Percentiles rank a stretch among this genome's conserved stretches.
These are phyloP conservation scores for Papiliotrema terrestris DNA, from an alignment of 1,284 basidiomycete genomes.

Conservation along the genomic window DNA sequence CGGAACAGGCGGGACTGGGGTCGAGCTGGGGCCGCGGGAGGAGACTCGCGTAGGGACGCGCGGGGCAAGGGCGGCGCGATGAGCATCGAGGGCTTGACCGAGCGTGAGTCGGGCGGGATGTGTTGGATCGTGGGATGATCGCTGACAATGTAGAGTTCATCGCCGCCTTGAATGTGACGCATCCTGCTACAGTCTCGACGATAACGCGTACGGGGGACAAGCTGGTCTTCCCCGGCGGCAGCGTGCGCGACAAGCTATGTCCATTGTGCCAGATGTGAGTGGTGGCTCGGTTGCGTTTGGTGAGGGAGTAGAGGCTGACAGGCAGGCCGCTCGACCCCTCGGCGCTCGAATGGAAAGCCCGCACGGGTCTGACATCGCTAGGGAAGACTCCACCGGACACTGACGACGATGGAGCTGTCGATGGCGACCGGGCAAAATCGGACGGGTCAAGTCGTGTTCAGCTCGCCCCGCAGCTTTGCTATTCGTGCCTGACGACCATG, in stretches of 20 bases:
- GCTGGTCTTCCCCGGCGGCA: constrained; percentile 65
- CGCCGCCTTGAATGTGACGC: constrained; percentile 70
- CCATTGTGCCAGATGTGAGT: constrained; percentile 69
- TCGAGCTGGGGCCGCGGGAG: constrained; percentile 50
- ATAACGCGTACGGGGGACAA: constrained; percentile 81
- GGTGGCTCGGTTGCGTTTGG: background rate
- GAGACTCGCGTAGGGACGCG: constrained; percentile 44
- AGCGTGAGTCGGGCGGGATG: constrained; percentile 54
- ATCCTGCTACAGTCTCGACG: constrained; percentile 83
- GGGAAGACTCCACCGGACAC: constrained; percentile 23
- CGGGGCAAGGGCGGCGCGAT: constrained; percentile 51
- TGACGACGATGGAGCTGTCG: too few relatives aligned
- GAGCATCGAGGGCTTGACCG: constrained; percentile 65
- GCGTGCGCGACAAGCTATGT: constrained; percentile 52
- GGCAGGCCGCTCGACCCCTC: constrained; percentile 64
- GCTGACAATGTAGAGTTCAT: constrained; percentile 64
- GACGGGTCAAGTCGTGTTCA: background rate
- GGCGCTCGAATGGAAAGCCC: constrained; percentile 68
- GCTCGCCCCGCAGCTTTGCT: constrained; percentile 61
- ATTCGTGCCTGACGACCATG: constrained; percentile 68
- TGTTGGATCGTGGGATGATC: background rate
- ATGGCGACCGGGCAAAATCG: background rate
- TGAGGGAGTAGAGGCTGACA: background rate
- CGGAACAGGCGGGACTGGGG: constrained; percentile 70
- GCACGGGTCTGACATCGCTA: constrained; percentile 66